phyloP scores from a whole-genome alignment of 768 basidiomycete genomes.

The Rickenella mellea region DNA sequence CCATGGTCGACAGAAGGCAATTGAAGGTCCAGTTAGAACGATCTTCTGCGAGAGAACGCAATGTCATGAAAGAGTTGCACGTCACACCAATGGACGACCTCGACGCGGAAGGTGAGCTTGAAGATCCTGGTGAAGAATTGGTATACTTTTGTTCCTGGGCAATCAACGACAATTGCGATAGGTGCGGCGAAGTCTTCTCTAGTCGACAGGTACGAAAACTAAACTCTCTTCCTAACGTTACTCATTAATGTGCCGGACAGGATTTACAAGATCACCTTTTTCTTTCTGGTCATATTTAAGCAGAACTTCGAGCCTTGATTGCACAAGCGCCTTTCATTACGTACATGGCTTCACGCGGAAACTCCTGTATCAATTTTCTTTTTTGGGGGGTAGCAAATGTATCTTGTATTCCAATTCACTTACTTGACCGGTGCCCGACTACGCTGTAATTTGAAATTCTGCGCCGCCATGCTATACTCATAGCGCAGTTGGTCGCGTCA shows the following conservation, averaged over 20 bases:
- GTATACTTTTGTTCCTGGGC: not conserved
- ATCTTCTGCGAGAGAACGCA: not conserved
- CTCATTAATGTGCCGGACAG: not conserved
- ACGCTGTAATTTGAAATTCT: no score
- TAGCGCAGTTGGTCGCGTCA: no score
- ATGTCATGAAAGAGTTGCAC: not conserved
- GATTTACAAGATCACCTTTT: slow-evolving; percentile 1
- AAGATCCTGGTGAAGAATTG: not conserved
- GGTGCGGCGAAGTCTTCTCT: not conserved
- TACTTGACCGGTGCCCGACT: no score
- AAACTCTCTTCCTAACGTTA: not conserved
- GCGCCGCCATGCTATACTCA: no score
- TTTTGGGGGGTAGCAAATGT: no score
- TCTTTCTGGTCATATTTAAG: not conserved
- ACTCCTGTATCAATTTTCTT: no score
- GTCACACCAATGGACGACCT: not conserved
- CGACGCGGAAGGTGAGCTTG: not conserved
- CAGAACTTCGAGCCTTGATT: no score
- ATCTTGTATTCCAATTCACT: no score
- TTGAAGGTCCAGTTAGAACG: not conserved
- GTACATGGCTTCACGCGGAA: no score
- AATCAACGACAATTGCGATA: not conserved
- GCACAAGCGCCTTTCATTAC: no score
- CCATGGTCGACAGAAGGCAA: no score
- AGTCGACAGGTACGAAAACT: not conserved